phyloP scores from a whole-genome alignment of 1,139 yeast species.

The Taphrina wiesneri region DNA sequence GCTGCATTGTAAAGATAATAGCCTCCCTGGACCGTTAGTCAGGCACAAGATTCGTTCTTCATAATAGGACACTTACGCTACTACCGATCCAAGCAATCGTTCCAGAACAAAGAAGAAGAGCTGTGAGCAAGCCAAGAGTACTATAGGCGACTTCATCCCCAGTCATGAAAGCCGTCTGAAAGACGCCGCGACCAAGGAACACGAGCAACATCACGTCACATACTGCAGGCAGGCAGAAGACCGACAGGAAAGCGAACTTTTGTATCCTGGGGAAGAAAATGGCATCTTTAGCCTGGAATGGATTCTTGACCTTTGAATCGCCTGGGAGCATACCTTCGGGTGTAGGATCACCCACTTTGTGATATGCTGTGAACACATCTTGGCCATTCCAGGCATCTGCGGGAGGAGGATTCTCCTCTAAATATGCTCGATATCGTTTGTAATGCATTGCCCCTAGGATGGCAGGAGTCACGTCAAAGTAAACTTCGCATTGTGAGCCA shows the following conservation, averaged over 20 bases:
- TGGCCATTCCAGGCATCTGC: slow-evolving; percentile 23
- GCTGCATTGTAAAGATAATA: slow-evolving; percentile 24
- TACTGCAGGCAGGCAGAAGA: slow-evolving; percentile 17
- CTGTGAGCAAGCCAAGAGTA: slow-evolving; percentile 12
- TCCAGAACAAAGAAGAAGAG: slow-evolving; percentile 11
- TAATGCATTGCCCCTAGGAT: slow-evolving; percentile 18
- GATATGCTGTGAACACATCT: slow-evolving; percentile 22
- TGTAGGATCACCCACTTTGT: slow-evolving; percentile 10
- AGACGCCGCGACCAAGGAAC: slow-evolving; percentile 21
- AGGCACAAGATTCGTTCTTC: neutral
- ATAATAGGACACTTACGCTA: neutral
- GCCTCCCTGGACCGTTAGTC: slow-evolving; percentile 9
- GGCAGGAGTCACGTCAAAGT: slow-evolving; percentile 22
- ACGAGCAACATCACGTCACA: slow-evolving; percentile 22
- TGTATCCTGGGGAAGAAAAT: slow-evolving; percentile 14
- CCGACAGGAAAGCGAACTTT: slow-evolving; percentile 16
- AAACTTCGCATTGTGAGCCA: slow-evolving; percentile 21
- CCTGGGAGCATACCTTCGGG: slow-evolving; percentile 15
- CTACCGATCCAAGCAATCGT: slow-evolving; percentile 24
- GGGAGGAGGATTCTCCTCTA: neutral
- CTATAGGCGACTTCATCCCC: slow-evolving; percentile 10
- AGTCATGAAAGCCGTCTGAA: slow-evolving; percentile 16
- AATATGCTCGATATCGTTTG: slow-evolving; percentile 12
- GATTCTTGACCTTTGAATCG: slow-evolving; percentile 6
- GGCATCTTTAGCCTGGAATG: slow-evolving; percentile 14